These are phyloP conservation scores for Alternaria arborescens DNA, from an alignment of 2,329 filamentous ascomycete genomes.

Conservation along the genomic window DNA sequence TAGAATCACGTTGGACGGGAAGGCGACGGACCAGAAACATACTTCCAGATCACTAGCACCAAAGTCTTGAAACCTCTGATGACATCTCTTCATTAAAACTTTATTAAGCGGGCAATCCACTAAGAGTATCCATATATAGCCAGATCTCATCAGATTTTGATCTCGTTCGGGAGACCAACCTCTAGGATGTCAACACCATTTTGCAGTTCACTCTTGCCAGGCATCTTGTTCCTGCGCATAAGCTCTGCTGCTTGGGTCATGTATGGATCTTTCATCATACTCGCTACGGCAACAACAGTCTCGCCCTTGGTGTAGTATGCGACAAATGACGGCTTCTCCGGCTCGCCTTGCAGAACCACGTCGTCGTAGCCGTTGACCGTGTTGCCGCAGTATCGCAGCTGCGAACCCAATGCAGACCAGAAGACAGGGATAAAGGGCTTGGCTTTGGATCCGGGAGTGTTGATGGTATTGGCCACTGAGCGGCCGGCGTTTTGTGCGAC, in stretches of 20 bases:
- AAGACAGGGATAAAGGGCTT: conserved; percentile 91
- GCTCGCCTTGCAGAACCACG: conserved; percentile 78
- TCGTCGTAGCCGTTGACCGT: conserved; percentile 85
- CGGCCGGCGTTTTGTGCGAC: conserved; percentile 94
- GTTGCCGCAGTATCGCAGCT: conserved; percentile 93
- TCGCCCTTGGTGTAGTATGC: conserved; percentile 91
- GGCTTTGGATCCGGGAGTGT: conserved; percentile 67
- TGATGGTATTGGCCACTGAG: conserved; percentile 78
- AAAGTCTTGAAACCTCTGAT: not conserved
- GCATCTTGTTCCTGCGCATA: conserved; percentile 85
- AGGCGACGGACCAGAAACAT: not conserved
- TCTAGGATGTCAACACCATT: conserved; percentile 63
- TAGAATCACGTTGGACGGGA: not conserved
- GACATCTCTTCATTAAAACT: not conserved
- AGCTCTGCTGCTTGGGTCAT: conserved; percentile 76
- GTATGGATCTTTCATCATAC: conserved; percentile 87
- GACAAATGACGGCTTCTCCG: conserved; percentile 76
- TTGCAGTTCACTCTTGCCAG: conserved; percentile 77
- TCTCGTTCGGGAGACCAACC: conserved; percentile 55
- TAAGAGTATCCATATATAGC: not conserved
- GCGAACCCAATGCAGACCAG: conserved; percentile 91
- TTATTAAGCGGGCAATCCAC: not conserved
- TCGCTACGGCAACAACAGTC: conserved; percentile 86
- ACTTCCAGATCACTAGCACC: not conserved
- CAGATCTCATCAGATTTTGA: conserved; percentile 50